Evolutionary conservation across 805 yeast genomes (phyloP), one percentile per base, ranked within the genome.

Genomic region (Ogataea salicorniae): DNA sequence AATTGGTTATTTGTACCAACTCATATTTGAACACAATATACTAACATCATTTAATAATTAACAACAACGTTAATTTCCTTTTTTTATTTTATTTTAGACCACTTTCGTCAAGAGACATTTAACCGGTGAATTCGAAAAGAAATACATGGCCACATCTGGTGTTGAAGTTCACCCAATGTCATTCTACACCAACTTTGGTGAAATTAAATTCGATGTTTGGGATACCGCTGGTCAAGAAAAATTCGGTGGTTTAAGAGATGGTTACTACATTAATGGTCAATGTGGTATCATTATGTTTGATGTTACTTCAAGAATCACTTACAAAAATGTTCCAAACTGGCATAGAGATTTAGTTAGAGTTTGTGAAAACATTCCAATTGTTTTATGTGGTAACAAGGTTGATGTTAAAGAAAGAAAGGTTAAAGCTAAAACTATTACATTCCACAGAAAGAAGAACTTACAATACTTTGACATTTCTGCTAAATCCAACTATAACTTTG

Each of bases 231-330:
- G 99, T 57, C 99, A 94, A 80, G 99, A 94, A 77, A 94, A 94
- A 77, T 94, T 94, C 63, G 99, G 99, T 74, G 99, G 99, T 64
- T 80, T 94, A 68, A 91, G 99, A 81, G 99, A 94, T 69, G 99
- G 99, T 70, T 94, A 94, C 80, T 94, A 94, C 77, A 94, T 94
- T 73, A 92, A 94, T 72, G 99, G 99, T 69, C 97, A 94, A 77
- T 94, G 99, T 81, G 99, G 98, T 77, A 94, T 94, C 78, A 94
- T 94, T 73, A 94, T 94, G 99, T 94, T 94, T 71, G 99, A 94
- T 75, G 99, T 94, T 56, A 94, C 99, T 55, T 90, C 98, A 46
- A 91, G 99, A 81, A 92, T 94, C 77, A 94, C 99, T 61, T 94
- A 94, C 80, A 94, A 94, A 81, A 94, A 94, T 75, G 99, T 94